These are phyloP conservation scores for Monosporozyma solicola DNA, from an alignment of 805 yeast genomes.

Conservation along the genomic window DNA sequence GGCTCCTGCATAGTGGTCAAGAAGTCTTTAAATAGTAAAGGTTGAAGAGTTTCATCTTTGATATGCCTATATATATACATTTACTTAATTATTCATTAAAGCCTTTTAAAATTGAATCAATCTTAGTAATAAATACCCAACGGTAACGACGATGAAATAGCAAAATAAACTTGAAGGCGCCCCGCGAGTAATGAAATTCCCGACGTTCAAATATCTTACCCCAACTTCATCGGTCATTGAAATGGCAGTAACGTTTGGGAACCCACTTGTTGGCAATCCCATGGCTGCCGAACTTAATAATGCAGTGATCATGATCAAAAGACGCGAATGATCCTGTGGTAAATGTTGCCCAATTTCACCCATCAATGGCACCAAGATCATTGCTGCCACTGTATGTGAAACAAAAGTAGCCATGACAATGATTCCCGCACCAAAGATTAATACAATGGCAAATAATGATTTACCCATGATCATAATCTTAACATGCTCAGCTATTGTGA, in stretches of 20 bases:
- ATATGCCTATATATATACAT: not conserved
- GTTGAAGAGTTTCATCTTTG: not conserved
- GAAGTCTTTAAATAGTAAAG: too few relatives aligned
- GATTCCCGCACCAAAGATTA: slow-evolving; percentile 75
- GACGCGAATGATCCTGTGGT: slow-evolving; percentile 75
- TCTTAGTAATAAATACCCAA: slow-evolving; percentile 72
- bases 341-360: slow-evolving; percentile 76
- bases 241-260: slow-evolving; percentile 95
- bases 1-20: too few relatives aligned
- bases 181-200: slow-evolving; percentile 81
- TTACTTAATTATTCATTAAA: not conserved
- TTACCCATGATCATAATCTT: slow-evolving; percentile 57
- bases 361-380: slow-evolving; percentile 84
- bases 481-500: slow-evolving; percentile 65
- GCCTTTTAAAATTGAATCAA: slow-evolving; percentile 21
- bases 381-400: slow-evolving; percentile 94
- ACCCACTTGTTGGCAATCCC: slow-evolving; percentile 97
- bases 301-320: slow-evolving; percentile 59
- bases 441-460: slow-evolving; percentile 61
- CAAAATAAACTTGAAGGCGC: slow-evolving; percentile 78
- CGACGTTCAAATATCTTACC: slow-evolving; percentile 77
- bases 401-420: slow-evolving; percentile 87
- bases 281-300: slow-evolving; percentile 85
- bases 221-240: slow-evolving; percentile 92
- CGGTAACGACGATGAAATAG: slow-evolving; percentile 59